Percentiles rank a stretch among this genome's conserved stretches.
phyloP scores from a whole-genome alignment of 2,329 filamentous ascomycete species.

The Diaporthe velutina region DNA sequence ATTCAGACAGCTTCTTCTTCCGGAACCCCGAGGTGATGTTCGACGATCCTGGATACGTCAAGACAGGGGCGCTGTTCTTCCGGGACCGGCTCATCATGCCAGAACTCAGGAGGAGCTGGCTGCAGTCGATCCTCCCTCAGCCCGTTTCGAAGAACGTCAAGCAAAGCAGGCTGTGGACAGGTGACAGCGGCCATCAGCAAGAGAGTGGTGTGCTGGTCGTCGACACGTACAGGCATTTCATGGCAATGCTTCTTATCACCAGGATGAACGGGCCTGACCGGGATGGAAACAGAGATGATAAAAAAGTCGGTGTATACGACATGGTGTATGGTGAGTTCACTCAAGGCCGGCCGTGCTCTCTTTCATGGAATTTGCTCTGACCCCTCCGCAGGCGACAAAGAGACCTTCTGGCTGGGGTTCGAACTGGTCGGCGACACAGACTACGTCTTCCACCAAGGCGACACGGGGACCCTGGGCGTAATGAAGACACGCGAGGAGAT shows the following conservation, averaged over 20 bases:
- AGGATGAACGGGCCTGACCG: constrained; percentile 59
- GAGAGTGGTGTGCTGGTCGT: constrained; percentile 61
- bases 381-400: constrained; percentile 56
- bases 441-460: constrained; percentile 58
- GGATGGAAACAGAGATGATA: constrained; percentile 53
- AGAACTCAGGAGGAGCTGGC: constrained; percentile 51
- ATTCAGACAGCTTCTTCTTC: constrained; percentile 60
- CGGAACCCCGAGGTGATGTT: constrained; percentile 57
- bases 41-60: constrained; percentile 54
- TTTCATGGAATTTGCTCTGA: neutral
- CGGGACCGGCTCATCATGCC: constrained; percentile 58
- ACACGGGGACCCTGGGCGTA: constrained; percentile 51
- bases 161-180: constrained; percentile 52
- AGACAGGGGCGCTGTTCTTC: constrained; percentile 60
- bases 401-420: constrained; percentile 64
- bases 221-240: constrained; percentile 60
- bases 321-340: constrained; percentile 56
- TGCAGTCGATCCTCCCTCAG: constrained; percentile 57
- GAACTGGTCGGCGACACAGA: constrained; percentile 57
- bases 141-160: constrained; percentile 56
- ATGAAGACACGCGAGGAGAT: constrained; percentile 41
- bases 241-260: constrained; percentile 55
- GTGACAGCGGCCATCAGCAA: constrained; percentile 54
- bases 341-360: no score
- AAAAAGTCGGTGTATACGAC: constrained; percentile 56